Base-by-base conservation (phyloP, 176 grass and related monocot genomes). In the Bonia amplexicaulis region DNA sequence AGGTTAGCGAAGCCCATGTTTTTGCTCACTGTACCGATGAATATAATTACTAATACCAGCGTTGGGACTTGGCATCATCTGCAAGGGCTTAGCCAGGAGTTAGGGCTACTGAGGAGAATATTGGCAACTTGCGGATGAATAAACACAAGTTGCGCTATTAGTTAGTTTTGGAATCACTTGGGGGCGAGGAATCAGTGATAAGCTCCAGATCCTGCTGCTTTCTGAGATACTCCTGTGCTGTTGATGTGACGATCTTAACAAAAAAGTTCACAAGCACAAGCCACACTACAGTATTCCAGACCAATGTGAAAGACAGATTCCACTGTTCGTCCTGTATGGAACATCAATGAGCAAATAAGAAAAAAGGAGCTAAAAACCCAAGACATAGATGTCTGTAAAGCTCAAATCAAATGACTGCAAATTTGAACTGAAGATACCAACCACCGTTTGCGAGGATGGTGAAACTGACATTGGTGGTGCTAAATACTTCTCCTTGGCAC, bases 221-320 rank as follows among this genome's bases (percentile, higher is more conserved):
- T 87, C 94, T 96, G 7, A 91, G 91, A 81, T 96, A 92, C 58
- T 71, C 90, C 70, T 94, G 88, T 54, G 93, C 93, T 31, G 91
- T 96, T 44, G 93, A 90, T 11, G 90, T 92, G 86, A 96, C 60
- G 72, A 96, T 99, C 84, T 95, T 99, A 45, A 82, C 35, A 25
- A 96, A 96, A 83, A 99, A 96, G 54, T 99, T 93, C 63, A 89
- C 71, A 49, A 99, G 91, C 77, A 96, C 86, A 13, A 99, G 88
- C 90, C 93, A 96, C 73, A 99, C 91, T 33, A 96, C 40, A 69
- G 74, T 86, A 76, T 96, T 96, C 96, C 96, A 99, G 41, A 99
- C 52, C 33, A 89, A 87, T 16, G 93, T 89, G 79, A 99, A 94
- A n/a, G 93, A 96, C 40, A 99, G 60, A 73, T 99, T 96, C 93